Percentiles rank a stretch among this genome's conserved stretches.
phyloP scores from a whole-genome alignment of 768 basidiomycete genomes.

The Sutorius australiensis region DNA sequence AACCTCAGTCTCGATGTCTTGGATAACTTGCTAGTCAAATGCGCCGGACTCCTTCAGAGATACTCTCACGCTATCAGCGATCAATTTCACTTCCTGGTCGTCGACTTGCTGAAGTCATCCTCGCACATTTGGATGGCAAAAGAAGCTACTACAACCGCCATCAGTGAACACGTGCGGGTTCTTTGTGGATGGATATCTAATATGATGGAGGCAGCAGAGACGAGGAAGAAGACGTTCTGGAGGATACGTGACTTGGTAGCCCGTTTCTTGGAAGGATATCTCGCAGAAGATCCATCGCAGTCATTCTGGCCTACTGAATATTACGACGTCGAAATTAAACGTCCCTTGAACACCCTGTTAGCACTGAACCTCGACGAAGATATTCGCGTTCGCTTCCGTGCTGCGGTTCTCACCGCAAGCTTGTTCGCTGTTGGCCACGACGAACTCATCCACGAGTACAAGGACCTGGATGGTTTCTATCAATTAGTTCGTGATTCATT shows the following conservation, averaged over 20 bases:
- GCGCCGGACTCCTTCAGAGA: conserved; percentile 48
- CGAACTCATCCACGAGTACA: conserved; percentile 28
- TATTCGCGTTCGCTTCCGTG: conserved; percentile 79
- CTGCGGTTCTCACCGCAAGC: conserved; percentile 54
- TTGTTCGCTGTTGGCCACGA: conserved; percentile 46
- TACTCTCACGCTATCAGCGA: conserved; percentile 58
- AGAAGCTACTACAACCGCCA: conserved; percentile 28
- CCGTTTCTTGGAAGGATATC: conserved; percentile 63
- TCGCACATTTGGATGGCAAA: conserved; percentile 52
- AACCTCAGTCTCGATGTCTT: conserved; percentile 49
- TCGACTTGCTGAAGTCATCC: conserved; percentile 66
- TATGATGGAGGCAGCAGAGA: conserved; percentile 36
- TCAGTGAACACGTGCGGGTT: conserved; percentile 42
- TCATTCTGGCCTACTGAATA: conserved; percentile 41
- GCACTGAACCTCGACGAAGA: conserved; percentile 65
- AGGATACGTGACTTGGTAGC: conserved; percentile 59
- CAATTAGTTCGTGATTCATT: conserved; percentile 42
- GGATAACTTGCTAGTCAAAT: conserved; percentile 48
- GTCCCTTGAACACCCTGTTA: conserved; percentile 49
- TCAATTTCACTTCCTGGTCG: conserved; percentile 46
- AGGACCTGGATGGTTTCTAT: conserved; percentile 39
- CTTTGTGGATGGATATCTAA: conserved; percentile 56
- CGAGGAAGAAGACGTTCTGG: conserved; percentile 54
- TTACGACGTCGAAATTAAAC: conserved; percentile 26
- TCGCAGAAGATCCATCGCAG: conserved; percentile 54